Evolutionary conservation across 2,329 filamentous ascomycete species (phyloP).

Genomic region (Cladorrhinum sp.): DNA sequence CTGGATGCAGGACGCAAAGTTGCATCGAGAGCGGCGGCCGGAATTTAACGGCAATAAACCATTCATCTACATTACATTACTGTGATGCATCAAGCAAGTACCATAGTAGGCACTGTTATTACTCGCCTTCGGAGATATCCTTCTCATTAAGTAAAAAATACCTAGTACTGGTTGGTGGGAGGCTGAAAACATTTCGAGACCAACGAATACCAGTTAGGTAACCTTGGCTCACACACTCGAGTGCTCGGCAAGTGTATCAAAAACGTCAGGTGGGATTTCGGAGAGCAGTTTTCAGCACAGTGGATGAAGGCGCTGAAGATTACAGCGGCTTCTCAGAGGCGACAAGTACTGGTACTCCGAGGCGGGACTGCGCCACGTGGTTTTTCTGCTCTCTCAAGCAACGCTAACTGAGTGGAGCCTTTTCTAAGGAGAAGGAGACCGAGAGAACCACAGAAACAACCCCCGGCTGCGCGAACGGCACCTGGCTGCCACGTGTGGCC

Average conservation of each 20-base stretch:
- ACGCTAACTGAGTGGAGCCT: slow-evolving; percentile 3
- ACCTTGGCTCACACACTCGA: too few relatives aligned
- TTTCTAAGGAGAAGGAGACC: background rate
- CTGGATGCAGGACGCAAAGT: background rate
- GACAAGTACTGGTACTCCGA: slow-evolving; percentile 15
- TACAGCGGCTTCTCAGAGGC: background rate
- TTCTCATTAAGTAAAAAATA: too few relatives aligned
- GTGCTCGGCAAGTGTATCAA: too few relatives aligned
- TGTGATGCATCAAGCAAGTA: too few relatives aligned
- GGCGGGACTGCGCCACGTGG: slow-evolving; percentile 21
- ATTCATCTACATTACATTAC: background rate
- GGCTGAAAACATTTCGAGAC: too few relatives aligned
- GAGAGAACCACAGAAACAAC: too few relatives aligned
- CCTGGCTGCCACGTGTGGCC: slow-evolving; percentile 13
- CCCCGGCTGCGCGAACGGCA: background rate
- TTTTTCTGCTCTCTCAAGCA: slow-evolving; percentile 2
- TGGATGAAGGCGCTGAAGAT: slow-evolving; percentile 1
- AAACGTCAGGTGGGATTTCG: background rate
- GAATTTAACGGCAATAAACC: slow-evolving; percentile 5
- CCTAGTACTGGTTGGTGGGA: too few relatives aligned
- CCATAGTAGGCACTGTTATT: too few relatives aligned
- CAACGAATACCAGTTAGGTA: too few relatives aligned
- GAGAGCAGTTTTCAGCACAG: background rate
- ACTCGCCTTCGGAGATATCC: too few relatives aligned
- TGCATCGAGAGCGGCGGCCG: background rate